Evolutionary conservation across 208 protist genomes (phyloP).

Genomic region (Porcisia hertigi): DNA sequence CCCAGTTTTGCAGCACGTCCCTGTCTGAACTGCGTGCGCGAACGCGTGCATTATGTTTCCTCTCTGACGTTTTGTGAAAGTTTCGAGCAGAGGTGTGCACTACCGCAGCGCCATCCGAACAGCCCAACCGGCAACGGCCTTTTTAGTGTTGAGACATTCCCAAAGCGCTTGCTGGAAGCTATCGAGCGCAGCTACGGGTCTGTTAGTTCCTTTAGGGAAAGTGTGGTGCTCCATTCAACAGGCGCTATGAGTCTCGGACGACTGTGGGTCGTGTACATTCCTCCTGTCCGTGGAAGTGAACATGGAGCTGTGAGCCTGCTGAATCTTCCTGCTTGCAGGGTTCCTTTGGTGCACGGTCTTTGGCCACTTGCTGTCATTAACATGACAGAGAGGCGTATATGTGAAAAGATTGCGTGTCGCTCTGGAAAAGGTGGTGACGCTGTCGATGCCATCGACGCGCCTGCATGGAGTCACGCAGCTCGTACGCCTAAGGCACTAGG

Average conservation of each 20-base stretch:
- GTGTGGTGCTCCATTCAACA: slow-evolving; percentile 41
- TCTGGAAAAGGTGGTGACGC: background rate
- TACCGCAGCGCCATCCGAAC: background rate
- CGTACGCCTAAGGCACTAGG: slow-evolving; percentile 29
- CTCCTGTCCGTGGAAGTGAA: slow-evolving; percentile 7
- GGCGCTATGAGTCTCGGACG: slow-evolving; percentile 48
- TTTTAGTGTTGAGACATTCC: background rate
- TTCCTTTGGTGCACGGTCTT: slow-evolving; percentile 63
- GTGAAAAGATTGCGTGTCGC: slow-evolving; percentile 21
- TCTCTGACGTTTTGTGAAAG: slow-evolving; percentile 63
- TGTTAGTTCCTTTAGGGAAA: slow-evolving; percentile 33
- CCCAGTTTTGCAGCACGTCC: slow-evolving; percentile 47
- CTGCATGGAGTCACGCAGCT: slow-evolving; percentile 67
- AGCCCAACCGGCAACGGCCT: background rate
- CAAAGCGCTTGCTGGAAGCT: slow-evolving; percentile 24
- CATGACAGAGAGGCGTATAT: slow-evolving; percentile 57
- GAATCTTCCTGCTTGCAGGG: slow-evolving; percentile 28
- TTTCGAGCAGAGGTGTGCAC: slow-evolving; percentile 45
- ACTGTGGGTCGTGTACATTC: slow-evolving; percentile 69
- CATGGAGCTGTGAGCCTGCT: slow-evolving; percentile 57
- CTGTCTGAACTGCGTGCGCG: slow-evolving; percentile 53
- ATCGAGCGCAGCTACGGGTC: slow-evolving; percentile 43
- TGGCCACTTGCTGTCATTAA: slow-evolving; percentile 85
- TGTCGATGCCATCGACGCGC: slow-evolving; percentile 2
- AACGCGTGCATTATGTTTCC: slow-evolving; percentile 73